Evolutionary conservation across 345 rosid genomes (phyloP), one percentile per base, ranked within the genome.

Genomic region (Sisymbrium altissimum): DNA sequence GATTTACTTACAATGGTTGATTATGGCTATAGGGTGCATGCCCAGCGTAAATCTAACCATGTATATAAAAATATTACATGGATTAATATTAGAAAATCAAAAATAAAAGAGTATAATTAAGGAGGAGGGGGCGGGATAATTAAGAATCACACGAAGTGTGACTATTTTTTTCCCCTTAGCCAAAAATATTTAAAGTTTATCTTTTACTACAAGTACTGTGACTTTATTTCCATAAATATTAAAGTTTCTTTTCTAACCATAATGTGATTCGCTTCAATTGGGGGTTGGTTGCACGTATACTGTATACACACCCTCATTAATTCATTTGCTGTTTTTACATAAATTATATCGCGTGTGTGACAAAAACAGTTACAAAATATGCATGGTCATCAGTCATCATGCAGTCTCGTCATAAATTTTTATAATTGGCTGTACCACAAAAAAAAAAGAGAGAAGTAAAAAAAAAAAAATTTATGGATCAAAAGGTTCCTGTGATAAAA

Each of bases 401-500:
- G 40, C 2, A 55, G 6, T 8, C 15, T 74, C 17, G 19, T 21
- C 58, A 33, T 66, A 49, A 5, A 18, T 49, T 53, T 14, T 29
- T 7, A 3, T 13, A 21, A 35, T 49, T 33, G 44, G 36, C n/a
- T 32, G 56, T 65, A 33, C 18, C 70, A 29, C 25, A 23, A 50
- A 23, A 29, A 8, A 11, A 12, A 27, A 17, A 64, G 0, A 7
- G 0, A 3, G 1, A 12, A 3, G 33, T 30, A 9, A 56, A 36
- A 19, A 58, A 17, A 25, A 15, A 36, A 2, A 1, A 46, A 25
- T 66, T 14, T n/a, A 33, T 29, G 18, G 35, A 75, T 66, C 35
- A 56, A 46, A 56, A 73, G 23, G 52, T 66, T 61, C 74, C 7
- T 23, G 74, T 61, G 69, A 33, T 35, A 45, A 15, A 75, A 68